Evolutionary conservation across 2,329 filamentous ascomycete genomes (phyloP).

Genomic region (Fusarium sp.): DNA sequence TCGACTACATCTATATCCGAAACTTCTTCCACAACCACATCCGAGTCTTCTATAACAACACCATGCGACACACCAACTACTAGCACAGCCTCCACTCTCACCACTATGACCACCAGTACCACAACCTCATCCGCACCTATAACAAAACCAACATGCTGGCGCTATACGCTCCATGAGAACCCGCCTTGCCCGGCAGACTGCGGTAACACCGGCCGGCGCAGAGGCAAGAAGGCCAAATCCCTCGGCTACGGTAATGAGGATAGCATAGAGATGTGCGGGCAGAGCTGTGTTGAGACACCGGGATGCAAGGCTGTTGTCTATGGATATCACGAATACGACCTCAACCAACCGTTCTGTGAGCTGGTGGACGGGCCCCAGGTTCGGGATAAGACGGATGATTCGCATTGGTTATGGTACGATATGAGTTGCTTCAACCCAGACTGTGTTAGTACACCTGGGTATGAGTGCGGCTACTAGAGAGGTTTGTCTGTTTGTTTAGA

Average conservation of each 20-base stretch:
- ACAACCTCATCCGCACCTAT: slow-evolving; percentile 11
- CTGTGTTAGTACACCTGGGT: slow-evolving; percentile 15
- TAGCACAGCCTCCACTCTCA: slow-evolving; percentile 7
- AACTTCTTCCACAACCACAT: not conserved
- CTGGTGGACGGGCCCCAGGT: slow-evolving; percentile 10
- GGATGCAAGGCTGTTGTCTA: slow-evolving; percentile 27
- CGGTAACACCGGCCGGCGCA: slow-evolving; percentile 14
- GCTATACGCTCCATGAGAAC: slow-evolving; percentile 24
- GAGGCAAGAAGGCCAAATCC: slow-evolving; percentile 22
- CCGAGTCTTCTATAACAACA: slow-evolving; percentile 6
- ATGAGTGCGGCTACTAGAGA: slow-evolving; percentile 27
- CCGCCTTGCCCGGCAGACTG: slow-evolving; percentile 18
- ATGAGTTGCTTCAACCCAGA: slow-evolving; percentile 33
- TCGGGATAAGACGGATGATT: slow-evolving; percentile 26
- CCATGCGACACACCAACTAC: not conserved
- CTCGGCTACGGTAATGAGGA: slow-evolving; percentile 25
- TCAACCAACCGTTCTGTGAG: slow-evolving; percentile 32
- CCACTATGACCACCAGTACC: not conserved
- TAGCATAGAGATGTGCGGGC: slow-evolving; percentile 28
- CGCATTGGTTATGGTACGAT: slow-evolving; percentile 29
- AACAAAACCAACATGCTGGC: slow-evolving; percentile 27
- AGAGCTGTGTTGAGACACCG: slow-evolving; percentile 25
- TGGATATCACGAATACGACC: slow-evolving; percentile 25
- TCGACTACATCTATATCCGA: not conserved
- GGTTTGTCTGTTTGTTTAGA: not conserved